Evolutionary conservation across 2,329 filamentous ascomycete species (phyloP).

Genomic region (Cryoendolithus antarcticus): DNA sequence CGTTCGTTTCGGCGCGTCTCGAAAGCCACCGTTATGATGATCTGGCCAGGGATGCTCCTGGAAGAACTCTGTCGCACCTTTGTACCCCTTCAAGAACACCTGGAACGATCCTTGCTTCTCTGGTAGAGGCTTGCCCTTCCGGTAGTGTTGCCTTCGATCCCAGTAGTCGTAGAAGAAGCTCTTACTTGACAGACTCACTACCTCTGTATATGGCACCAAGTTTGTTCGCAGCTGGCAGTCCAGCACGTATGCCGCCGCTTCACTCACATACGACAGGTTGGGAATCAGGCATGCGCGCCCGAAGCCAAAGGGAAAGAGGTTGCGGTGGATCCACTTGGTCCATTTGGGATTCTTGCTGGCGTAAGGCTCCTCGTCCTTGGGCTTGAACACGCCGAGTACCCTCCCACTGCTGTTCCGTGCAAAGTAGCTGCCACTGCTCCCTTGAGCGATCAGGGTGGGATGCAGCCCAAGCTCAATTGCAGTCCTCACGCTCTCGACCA

Average conservation of each 20-base stretch:
- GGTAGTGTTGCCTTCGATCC: conserved; percentile 78
- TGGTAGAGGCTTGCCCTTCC: conserved; percentile 75
- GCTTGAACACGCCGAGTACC: conserved; percentile 95
- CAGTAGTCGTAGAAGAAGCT: conserved; percentile 98
- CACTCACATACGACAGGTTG: conserved; percentile 93
- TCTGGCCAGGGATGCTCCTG: conserved; percentile 96
- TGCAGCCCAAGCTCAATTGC: conserved; percentile 88
- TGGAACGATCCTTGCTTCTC: conserved; percentile 93
- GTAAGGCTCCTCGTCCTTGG: conserved; percentile 97
- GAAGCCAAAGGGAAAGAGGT: conserved; percentile 94
- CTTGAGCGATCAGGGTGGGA: conserved; percentile 91
- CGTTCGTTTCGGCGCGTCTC: conserved; percentile 53
- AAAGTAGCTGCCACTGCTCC: conserved; percentile 97
- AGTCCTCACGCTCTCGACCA: conserved; percentile 77
- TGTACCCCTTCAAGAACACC: conserved; percentile 91
- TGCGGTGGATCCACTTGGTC: conserved; percentile 99
- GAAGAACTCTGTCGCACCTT: conserved; percentile 91
- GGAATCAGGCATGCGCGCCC: conserved; percentile 91
- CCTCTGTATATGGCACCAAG: conserved; percentile 91
- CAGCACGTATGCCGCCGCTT: conserved; percentile 91
- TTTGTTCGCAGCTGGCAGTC: conserved; percentile 82
- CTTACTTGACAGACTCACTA: conserved; percentile 87
- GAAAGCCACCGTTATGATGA: conserved; percentile 57
- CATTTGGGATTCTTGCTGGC: conserved; percentile 95
- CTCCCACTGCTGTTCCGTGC: conserved; percentile 83